A percentile compares a stretch with the other conserved stretches of the same genome.
Evolutionary conservation across 352 stramenopile genomes (phyloP).

Genomic region (Pythium aquatile): DNA sequence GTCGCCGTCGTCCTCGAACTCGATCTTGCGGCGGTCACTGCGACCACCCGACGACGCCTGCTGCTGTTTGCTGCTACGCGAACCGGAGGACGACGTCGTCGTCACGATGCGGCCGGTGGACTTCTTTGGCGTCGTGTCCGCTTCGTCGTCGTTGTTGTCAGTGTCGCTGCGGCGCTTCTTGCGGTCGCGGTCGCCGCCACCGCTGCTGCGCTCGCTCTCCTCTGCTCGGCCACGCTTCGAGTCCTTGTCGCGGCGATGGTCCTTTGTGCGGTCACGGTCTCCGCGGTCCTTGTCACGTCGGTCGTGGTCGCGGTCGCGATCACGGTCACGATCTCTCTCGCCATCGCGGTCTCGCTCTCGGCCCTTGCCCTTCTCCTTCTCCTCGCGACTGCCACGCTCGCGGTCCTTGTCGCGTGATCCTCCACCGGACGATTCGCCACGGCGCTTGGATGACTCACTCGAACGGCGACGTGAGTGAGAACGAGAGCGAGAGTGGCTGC

Average conservation of each 20-base stretch:
- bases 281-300: slow-evolving; percentile 18
- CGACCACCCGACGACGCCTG: slow-evolving; percentile 16
- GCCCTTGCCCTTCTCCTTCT: slow-evolving; percentile 1
- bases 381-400: slow-evolving; percentile 17
- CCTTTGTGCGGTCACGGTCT: slow-evolving; percentile 26
- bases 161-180: slow-evolving; percentile 30
- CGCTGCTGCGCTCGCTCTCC: slow-evolving; percentile 24
- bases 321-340: slow-evolving; percentile 29
- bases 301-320: slow-evolving; percentile 22
- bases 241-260: slow-evolving; percentile 21
- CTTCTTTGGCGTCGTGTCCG: neutral
- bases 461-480: slow-evolving; percentile 42
- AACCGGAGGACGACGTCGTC: slow-evolving; percentile 32
- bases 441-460: slow-evolving; percentile 36
- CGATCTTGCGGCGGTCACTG: slow-evolving; percentile 42
- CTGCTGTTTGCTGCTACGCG: slow-evolving; percentile 22
- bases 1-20: slow-evolving; percentile 47
- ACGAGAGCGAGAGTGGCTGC: slow-evolving; percentile 30
- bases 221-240: slow-evolving; percentile 35
- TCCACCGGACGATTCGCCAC: slow-evolving; percentile 32
- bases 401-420: slow-evolving; percentile 21
- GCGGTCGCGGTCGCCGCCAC: slow-evolving; percentile 44
- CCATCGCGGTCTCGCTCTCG: slow-evolving; percentile 27
- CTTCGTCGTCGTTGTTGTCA: slow-evolving; percentile 24
- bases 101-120: slow-evolving; percentile 50